These are phyloP conservation scores for Blakeslea trispora DNA, from an alignment of 371 early-diverging fungal genomes.

Conservation along the genomic window DNA sequence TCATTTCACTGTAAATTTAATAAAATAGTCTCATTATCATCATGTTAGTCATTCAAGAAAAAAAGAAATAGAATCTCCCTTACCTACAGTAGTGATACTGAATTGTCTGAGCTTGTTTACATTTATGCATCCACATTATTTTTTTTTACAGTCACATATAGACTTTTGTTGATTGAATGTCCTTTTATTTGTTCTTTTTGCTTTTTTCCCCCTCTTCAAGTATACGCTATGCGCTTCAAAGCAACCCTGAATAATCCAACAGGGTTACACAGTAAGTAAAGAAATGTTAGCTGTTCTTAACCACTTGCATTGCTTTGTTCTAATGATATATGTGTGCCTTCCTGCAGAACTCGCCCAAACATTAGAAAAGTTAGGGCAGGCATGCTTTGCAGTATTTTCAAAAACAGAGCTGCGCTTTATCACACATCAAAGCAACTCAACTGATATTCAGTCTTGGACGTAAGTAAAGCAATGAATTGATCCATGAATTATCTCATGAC, in stretches of 20 bases:
- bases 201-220: neutral
- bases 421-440: constrained; percentile 36
- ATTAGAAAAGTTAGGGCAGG: constrained; percentile 37
- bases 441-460: constrained; percentile 59
- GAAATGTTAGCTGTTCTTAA: too few species aligned
- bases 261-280: constrained; percentile 31
- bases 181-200: constrained; percentile 1
- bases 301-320: too few species aligned
- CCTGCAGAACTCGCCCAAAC: constrained; percentile 39
- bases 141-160: too few species aligned
- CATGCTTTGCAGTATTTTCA: constrained; percentile 49
- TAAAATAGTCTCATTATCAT: neutral
- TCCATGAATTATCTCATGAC: too few species aligned
- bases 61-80: too few species aligned
- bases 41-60: too few species aligned
- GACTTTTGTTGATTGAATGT: neutral
- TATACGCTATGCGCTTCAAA: constrained; percentile 30
- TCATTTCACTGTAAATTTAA: neutral
- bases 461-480: constrained; percentile 41
- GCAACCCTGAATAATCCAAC: constrained; percentile 32
- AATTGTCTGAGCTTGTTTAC: too few species aligned
- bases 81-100: too few species aligned
- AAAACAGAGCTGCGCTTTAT: constrained; percentile 50
- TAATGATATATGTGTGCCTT: neutral
- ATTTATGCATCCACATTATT: too few species aligned